A percentile compares a stretch with the other conserved stretches of the same genome.
Conservation (phyloP, 805 yeast genomes). For the Helenozyma rhizophorensis region DNA sequence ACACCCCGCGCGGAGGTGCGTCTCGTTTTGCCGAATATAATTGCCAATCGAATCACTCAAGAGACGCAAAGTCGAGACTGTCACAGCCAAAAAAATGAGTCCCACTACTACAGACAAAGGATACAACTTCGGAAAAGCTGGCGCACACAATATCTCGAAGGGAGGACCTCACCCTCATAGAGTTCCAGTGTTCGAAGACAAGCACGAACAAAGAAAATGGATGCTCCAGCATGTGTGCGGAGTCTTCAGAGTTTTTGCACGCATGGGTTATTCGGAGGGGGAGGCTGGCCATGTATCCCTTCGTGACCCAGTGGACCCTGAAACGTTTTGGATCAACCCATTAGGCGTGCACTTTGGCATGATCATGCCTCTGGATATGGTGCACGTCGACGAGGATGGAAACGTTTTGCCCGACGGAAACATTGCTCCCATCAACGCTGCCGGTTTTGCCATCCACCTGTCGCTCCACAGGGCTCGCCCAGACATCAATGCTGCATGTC, state of each 20-base stretch:
- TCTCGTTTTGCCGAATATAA: no score
- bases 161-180: slow-evolving; percentile 6
- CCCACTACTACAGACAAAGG: slow-evolving; percentile 6
- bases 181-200: slow-evolving; percentile 5
- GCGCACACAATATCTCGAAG: slow-evolving; percentile 10
- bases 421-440: slow-evolving; percentile 10
- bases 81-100: no score
- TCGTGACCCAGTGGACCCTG: slow-evolving; percentile 11
- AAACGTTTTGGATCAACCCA: slow-evolving; percentile 11
- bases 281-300: slow-evolving; percentile 10
- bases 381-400: slow-evolving; percentile 6
- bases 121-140: slow-evolving; percentile 3
- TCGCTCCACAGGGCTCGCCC: slow-evolving; percentile 7
- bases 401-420: slow-evolving; percentile 7
- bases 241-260: slow-evolving; percentile 9
- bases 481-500: slow-evolving; percentile 11
- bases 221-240: slow-evolving; percentile 5
- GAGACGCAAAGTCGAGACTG: no score
- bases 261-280: slow-evolving; percentile 9
- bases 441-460: slow-evolving; percentile 11
- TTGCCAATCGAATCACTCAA: no score
- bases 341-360: slow-evolving; percentile 9
- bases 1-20: no score
- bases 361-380: slow-evolving; percentile 7
- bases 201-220: slow-evolving; percentile 6